Base-by-base conservation (phyloP, 352 stramenopile species). In the Phytopythium chamaehyphon region DNA sequence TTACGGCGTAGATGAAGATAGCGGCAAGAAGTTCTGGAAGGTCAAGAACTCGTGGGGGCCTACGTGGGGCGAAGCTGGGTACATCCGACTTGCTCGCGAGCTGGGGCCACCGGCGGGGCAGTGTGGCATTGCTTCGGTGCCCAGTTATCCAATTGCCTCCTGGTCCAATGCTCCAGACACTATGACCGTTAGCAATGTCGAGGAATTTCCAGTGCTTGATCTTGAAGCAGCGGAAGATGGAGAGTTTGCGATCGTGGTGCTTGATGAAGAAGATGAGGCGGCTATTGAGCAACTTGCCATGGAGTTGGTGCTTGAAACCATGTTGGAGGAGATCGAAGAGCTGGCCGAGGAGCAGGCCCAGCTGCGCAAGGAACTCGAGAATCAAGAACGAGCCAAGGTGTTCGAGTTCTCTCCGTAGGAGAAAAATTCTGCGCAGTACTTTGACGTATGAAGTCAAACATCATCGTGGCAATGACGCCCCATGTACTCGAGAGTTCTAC, bases 1-100 rank as follows among this genome's bases (percentile, higher is more conserved):
- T 23, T 98, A 98, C 58, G 95, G 92, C 23, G 28, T 47, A 31
- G 64, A 76, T 33, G 26, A 26, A 2, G 63, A 64, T 9, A 88
- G 96, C 48, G 75, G 91, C 48, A 74, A 86, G 18, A 85, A 96
- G 58, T 98, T 97, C 62, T 98, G 90, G 88, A 78, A 97, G 51
- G 73, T 98, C 22, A 88, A 97, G 57, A 98, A 98, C 71, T 97
- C 83, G 51, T 98, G 94, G 94, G 75, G 83, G 21, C 48, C 69
- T 8, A 67, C 62, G 18, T 98, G 91, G 91, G 91, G 91, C 40
- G 86, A 96, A 59, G 52, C 93, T 6, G 88, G 88, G 42, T 96
- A 93, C 70, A 92, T 97, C 51, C 82, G 83, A 47, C 72, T 97
- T 48, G 59, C 60, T 15, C 81, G 86, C 55, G 76, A 83, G 53